phyloP scores from a whole-genome alignment of 164 flowering plant species.

The Berberis thunbergii region DNA sequence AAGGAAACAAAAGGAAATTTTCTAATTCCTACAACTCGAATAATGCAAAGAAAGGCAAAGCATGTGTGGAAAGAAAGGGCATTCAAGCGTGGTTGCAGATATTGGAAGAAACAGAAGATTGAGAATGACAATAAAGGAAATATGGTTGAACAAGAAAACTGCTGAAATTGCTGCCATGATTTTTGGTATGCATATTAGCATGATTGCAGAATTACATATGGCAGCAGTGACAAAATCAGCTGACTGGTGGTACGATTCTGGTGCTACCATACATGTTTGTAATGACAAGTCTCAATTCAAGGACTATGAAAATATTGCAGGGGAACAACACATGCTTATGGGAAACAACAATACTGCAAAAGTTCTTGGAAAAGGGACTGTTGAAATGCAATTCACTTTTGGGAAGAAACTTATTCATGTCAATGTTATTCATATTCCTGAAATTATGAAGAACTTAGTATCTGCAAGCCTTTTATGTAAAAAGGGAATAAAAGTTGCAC shows the following conservation, averaged over 20 bases:
- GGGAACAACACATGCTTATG: not conserved
- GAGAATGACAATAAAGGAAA: not conserved
- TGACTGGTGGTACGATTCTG: not conserved
- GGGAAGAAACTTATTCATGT: not conserved
- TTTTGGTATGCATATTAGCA: not conserved
- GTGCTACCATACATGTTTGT: no score
- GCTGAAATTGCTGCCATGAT: not conserved
- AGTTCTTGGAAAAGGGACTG: not conserved
- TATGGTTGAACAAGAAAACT: not conserved
- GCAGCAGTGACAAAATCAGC: not conserved
- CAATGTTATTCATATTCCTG: not conserved
- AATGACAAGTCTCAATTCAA: not conserved
- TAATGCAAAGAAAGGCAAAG: not conserved
- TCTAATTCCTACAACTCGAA: no score
- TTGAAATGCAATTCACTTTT: constrained; percentile 1
- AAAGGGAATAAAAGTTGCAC: not conserved
- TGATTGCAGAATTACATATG: not conserved
- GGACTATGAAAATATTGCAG: not conserved
- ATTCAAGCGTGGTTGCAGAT: not conserved
- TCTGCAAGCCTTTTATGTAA: not conserved
- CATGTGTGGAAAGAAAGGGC: not conserved
- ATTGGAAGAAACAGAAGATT: not conserved
- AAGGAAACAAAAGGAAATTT: no score
- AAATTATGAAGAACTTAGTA: not conserved
- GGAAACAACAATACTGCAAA: not conserved